Evolutionary conservation across 371 early-diverging fungal genomes (phyloP), one percentile per base, ranked within the genome.

Genomic region (Dichotomocladium elegans): DNA sequence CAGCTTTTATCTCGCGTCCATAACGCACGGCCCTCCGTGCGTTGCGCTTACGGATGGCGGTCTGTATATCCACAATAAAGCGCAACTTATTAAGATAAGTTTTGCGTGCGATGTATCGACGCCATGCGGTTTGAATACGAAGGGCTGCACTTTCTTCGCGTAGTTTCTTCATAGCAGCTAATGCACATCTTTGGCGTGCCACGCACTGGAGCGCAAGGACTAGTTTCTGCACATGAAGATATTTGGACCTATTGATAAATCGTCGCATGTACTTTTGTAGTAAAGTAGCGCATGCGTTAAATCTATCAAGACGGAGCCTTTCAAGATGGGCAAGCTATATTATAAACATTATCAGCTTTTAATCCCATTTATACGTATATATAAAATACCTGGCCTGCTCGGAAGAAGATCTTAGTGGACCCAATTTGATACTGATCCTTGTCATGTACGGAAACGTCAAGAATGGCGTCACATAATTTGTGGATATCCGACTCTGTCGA

Each of bases 361-460:
- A 14, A 11, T 2, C 3, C 2, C 12, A 25, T 15, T 50, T n/a
- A 4, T 3, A n/a, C 15, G 22, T 9, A 12, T 2, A 17, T 19
- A 26, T 27, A 12, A 14, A 25, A 61, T 61, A 63, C 72, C 63
- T 72, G 92, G 41, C 99, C 99, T 33, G 99, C 93, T 28, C 98
- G 90, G 91, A 99, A 98, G 72, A 99, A 99, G 47, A 99, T 91
- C 73, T 96, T 99, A n/a, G 96, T 93, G 27, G 81, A 66, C 54
- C 99, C 99, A 21, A 99, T 77, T 77, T 96, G 98, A 68, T 89
- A 99, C 56, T 93, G 87, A 61, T 92, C 91, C 4, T 66, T 67
- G 56, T 90, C 89, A 22, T 68, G 71, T 50, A 97, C 87, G 5
- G 83, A 68, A 3, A 63, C 66, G 41, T 83, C 76, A 12, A 95